Evolutionary conservation across 805 yeast species (phyloP).

Genomic region (Yamadazyma ubonensis): DNA sequence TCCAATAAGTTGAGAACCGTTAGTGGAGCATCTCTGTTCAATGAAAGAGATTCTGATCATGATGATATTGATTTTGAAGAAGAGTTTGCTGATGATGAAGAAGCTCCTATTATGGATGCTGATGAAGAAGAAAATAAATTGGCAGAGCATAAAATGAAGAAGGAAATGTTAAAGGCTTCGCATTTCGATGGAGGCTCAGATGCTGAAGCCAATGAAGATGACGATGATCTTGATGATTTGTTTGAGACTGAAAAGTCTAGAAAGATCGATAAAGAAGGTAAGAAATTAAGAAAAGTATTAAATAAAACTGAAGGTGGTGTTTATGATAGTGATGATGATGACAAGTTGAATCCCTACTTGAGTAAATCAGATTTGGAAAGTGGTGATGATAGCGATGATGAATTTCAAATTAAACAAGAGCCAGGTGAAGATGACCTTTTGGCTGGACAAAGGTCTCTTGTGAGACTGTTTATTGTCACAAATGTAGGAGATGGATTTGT

Average conservation of each 20-base stretch:
- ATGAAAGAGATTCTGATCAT: slow-evolving; percentile 68
- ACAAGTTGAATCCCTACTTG: slow-evolving; percentile 71
- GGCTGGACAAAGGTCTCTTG: slow-evolving; percentile 3
- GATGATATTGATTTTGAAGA: slow-evolving; percentile 95
- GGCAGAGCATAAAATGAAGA: slow-evolving; percentile 78
- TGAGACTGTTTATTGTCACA: slow-evolving; percentile 24
- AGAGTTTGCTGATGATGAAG: slow-evolving; percentile 98
- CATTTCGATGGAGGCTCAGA: slow-evolving; percentile 66
- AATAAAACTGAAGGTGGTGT: slow-evolving; percentile 85
- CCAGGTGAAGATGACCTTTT: slow-evolving; percentile 22
- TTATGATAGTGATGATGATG: slow-evolving; percentile 78
- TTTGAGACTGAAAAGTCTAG: slow-evolving; percentile 60
- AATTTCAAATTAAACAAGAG: slow-evolving; percentile 32
- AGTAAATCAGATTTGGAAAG: slow-evolving; percentile 56
- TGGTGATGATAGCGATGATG: slow-evolving; percentile 56
- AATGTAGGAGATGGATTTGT: slow-evolving; percentile 43
- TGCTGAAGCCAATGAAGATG: slow-evolving; percentile 29
- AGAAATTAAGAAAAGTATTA: slow-evolving; percentile 76
- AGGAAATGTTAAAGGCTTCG: slow-evolving; percentile 80
- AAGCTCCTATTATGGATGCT: slow-evolving; percentile 96
- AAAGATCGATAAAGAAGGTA: slow-evolving; percentile 88
- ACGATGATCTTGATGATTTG: slow-evolving; percentile 65
- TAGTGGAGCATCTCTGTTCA: slow-evolving; percentile 41
- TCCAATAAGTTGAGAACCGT: slow-evolving; percentile 38
- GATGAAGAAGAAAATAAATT: slow-evolving; percentile 92